These are phyloP conservation scores for Microdochium paspali DNA, from an alignment of 2,329 filamentous ascomycete genomes.

Conservation along the genomic window DNA sequence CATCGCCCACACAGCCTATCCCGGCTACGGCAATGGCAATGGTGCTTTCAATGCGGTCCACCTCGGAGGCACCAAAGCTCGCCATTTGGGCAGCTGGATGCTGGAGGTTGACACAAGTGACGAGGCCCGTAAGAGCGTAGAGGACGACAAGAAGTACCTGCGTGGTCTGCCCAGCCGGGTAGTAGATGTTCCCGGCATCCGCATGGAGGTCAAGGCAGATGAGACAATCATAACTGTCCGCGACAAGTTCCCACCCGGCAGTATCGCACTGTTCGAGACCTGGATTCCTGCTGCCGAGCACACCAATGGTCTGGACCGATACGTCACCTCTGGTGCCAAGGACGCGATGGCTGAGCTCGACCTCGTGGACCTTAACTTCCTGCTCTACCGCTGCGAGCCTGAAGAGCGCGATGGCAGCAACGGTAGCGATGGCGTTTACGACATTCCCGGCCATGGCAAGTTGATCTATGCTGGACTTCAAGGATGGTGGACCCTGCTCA, in stretches of 20 bases:
- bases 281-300: constrained; percentile 88
- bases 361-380: constrained; percentile 80
- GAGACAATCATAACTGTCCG: constrained; percentile 74
- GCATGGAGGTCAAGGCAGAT: constrained; percentile 60
- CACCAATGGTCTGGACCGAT: constrained; percentile 72
- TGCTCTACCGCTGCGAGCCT: constrained; percentile 83
- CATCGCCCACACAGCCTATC: constrained; percentile 92
- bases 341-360: constrained; percentile 67
- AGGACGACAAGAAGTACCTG: constrained; percentile 62
- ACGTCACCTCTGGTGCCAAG: constrained; percentile 72
- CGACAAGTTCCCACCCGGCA: constrained; percentile 82
- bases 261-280: constrained; percentile 90
- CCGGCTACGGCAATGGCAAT: constrained; percentile 78
- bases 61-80: constrained; percentile 75
- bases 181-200: constrained; percentile 62
- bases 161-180: constrained; percentile 79
- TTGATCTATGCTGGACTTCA: constrained; percentile 95
- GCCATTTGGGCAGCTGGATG: constrained; percentile 83
- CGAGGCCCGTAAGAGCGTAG: constrained; percentile 54
- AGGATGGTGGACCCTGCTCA: constrained; percentile 93
- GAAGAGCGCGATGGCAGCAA: constrained; percentile 74
- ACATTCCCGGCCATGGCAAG: constrained; percentile 73
- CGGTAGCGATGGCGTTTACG: constrained; percentile 79
- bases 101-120: constrained; percentile 77
- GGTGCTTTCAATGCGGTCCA: constrained; percentile 71